Base-by-base conservation (phyloP, 1,139 yeast genomes). In the Zygosaccharomyces sapae region DNA sequence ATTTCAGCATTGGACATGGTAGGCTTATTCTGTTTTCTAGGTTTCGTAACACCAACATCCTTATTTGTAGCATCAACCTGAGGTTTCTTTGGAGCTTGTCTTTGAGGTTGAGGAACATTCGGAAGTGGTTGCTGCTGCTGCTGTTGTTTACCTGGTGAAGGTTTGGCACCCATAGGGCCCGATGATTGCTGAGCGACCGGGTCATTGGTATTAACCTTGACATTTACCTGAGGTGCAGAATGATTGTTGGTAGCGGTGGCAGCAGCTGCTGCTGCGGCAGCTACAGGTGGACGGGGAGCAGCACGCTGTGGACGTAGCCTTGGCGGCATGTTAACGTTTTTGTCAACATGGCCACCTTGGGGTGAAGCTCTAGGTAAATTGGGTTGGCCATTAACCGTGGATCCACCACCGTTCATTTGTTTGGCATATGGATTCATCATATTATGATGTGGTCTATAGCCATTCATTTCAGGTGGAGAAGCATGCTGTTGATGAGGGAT, bases 1-100 rank as follows among this genome's bases (percentile, higher is more conserved):
- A 89, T 78, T 69, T 92, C 96, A 47, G 84, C 80, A 56, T 92
- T 96, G 35, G 86, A 83, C 78, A 90, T 77, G 44, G 86, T 87
- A 81, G 55, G 80, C 70, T 57, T 79, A 78, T 70, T 73, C 80
- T 77, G 81, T 81, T 71, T 79, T 66, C 69, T 68, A 57, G 71
- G 73, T 71, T 62, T 62, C 43, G 75, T 67, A 37, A 59, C 58
- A 38, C 56, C 60, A 31, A 50, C 55, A 35, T 68, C 69, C 18
- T 54, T 54, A 43, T 56, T 56, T 1, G 67, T 63, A 13, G 68
- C 55, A 6, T 61, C 61, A n/a, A 61, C 56, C 2, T 65, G 62
- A 25, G 69, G 63, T 44, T 59, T 57, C 51, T 55, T 57, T 43
- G 70, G 69, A 19, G 68, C 66, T 45, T 65, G 65, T 45, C 67